phyloP scores from a whole-genome alignment of 2,329 filamentous ascomycete genomes.

The Botrytis galanthina region DNA sequence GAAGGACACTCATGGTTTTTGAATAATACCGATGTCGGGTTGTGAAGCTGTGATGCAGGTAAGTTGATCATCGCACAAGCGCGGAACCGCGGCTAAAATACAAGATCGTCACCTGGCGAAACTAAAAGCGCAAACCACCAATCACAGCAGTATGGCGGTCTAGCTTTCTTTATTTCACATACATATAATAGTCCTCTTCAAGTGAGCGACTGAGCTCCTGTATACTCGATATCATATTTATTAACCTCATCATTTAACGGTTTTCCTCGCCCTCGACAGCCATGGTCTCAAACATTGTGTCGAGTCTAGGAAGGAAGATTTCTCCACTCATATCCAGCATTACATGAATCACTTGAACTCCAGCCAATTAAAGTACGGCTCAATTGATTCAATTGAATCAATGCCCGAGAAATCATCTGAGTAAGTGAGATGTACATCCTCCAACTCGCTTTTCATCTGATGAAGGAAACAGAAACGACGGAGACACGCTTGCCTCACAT shows the following conservation, averaged over 20 bases:
- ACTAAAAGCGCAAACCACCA: not conserved
- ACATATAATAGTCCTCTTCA: not conserved
- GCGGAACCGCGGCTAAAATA: slow-evolving; percentile 14
- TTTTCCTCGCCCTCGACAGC: not conserved
- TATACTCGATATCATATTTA: not conserved
- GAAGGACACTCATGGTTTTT: slow-evolving; percentile 76
- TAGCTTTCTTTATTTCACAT: not conserved
- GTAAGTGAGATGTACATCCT: not conserved
- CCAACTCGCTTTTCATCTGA: not conserved
- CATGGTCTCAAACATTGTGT: not conserved
- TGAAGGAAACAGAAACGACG: not conserved
- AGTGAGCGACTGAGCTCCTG: not conserved
- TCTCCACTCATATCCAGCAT: not conserved
- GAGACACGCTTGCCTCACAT: not conserved
- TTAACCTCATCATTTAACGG: not conserved
- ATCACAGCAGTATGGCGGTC: not conserved
- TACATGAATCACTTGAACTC: not conserved
- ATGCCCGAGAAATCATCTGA: not conserved
- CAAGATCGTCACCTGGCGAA: slow-evolving; percentile 4
- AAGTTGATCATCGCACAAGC: slow-evolving; percentile 12
- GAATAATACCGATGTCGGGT: not conserved
- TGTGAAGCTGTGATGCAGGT: slow-evolving; percentile 15
- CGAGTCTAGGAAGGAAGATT: not conserved
- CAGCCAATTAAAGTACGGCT: not conserved
- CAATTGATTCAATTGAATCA: not conserved